Conservation (phyloP, 202 grass and related monocot genomes). For the Elaeis oleifera region DNA sequence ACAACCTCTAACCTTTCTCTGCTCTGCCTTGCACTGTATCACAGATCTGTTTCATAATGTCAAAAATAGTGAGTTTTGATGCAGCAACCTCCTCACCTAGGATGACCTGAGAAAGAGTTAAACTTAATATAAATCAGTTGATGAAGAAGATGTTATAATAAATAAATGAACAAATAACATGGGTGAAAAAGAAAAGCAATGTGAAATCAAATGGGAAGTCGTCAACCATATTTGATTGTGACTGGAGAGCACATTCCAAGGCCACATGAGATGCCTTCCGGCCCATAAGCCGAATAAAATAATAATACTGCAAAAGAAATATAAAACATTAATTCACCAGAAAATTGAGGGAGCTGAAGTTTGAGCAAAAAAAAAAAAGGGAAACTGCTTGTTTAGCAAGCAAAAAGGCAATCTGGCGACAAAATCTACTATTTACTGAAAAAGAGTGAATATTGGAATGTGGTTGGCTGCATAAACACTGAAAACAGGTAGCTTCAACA, state of each 20-base stretch:
- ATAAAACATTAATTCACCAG: conserved; percentile 15
- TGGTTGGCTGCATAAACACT: too few species aligned
- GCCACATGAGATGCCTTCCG: conserved; percentile 98
- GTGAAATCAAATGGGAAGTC: not conserved
- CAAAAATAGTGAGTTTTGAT: conserved; percentile 97
- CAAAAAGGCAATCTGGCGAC: too few species aligned
- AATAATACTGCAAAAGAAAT: conserved; percentile 75
- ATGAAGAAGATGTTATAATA: conserved; percentile 12
- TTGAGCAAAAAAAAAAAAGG: not conserved
- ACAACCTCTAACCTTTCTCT: conserved; percentile 42
- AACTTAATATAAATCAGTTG: conserved; percentile 15
- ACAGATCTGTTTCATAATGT: conserved; percentile 93
- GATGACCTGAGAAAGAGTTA: conserved; percentile 56
- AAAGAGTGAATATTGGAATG: too few species aligned
- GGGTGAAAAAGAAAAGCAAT: not conserved
- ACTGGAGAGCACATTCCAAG: conserved; percentile 82
- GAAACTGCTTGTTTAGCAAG: too few species aligned
- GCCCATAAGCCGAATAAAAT: conserved; percentile 97
- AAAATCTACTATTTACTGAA: too few species aligned
- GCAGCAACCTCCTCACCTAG: conserved; percentile 90
- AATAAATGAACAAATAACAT: not conserved
- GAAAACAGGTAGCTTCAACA: too few species aligned
- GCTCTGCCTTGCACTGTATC: conserved; percentile 83
- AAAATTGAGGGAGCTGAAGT: not conserved
- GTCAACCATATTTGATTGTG: conserved; percentile 88